Percentiles rank a stretch among this genome's conserved stretches.
Conservation (phyloP, 768 basidiomycete species). For the Suillus luteus region DNA sequence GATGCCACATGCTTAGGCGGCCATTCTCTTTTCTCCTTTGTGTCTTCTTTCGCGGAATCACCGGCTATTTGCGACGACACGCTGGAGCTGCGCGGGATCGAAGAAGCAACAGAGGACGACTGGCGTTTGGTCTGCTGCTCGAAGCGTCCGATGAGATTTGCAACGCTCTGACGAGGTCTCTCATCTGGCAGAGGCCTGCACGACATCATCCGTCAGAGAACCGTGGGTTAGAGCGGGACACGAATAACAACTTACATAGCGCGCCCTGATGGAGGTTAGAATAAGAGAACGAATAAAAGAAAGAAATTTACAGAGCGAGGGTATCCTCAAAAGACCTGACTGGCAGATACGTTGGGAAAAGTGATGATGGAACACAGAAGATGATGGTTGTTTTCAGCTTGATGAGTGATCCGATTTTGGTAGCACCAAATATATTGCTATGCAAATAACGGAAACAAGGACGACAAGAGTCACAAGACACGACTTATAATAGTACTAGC, state of each 20-base stretch:
- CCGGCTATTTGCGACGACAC: conserved; percentile 64
- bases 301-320: conserved; percentile 19
- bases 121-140: conserved; percentile 79
- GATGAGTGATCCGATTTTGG: conserved; percentile 22
- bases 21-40: conserved; percentile 77
- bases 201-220: conserved; percentile 18
- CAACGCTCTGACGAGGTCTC: conserved; percentile 82
- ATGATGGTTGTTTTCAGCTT: conserved; percentile 27
- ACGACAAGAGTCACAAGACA: neutral
- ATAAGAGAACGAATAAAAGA: conserved; percentile 11
- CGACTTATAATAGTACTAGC: neutral
- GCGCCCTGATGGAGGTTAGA: conserved; percentile 24
- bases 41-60: conserved; percentile 66
- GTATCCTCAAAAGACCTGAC: conserved; percentile 13
- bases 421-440: conserved; percentile 8
- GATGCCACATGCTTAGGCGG: conserved; percentile 54
- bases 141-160: conserved; percentile 88
- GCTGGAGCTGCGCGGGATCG: conserved; percentile 62
- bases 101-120: conserved; percentile 38
- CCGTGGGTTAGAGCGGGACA: conserved; percentile 9
- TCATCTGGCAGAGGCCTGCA: conserved; percentile 86
- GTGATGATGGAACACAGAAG: conserved; percentile 17
- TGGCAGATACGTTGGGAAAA: conserved; percentile 15
- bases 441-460: conserved; percentile 7
- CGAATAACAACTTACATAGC: conserved; percentile 31